Evolutionary conservation across 2,329 filamentous ascomycete species (phyloP).

Genomic region (Calonectria montana): DNA sequence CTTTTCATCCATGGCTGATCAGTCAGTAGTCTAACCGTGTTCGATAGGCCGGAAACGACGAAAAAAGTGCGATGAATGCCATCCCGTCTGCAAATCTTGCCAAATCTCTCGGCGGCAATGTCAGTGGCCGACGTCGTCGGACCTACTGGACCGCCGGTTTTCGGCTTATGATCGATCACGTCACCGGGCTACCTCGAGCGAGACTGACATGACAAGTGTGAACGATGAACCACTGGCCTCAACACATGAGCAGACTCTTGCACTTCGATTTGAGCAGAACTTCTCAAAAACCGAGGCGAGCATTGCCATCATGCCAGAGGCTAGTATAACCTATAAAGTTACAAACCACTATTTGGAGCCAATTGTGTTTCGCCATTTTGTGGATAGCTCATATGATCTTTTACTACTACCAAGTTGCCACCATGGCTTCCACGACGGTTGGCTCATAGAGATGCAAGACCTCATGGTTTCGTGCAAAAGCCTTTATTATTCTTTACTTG

Average conservation of each 20-base stretch:
- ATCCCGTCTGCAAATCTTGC: constrained; percentile 25
- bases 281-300: neutral
- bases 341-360: constrained; percentile 28
- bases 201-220: neutral
- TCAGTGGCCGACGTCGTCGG: constrained; percentile 26
- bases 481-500: constrained; percentile 44
- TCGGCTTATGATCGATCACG: constrained; percentile 20
- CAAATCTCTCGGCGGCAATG: constrained; percentile 12
- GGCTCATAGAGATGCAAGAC: constrained; percentile 44
- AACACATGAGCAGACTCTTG: neutral
- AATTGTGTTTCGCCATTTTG: constrained; percentile 33
- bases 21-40: neutral
- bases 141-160: constrained; percentile 31
- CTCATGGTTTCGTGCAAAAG: constrained; percentile 42
- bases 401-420: constrained; percentile 45
- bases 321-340: constrained; percentile 10
- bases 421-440: constrained; percentile 43
- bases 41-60: constrained; percentile 28
- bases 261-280: neutral
- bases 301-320: constrained; percentile 11
- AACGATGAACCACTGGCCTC: neutral
- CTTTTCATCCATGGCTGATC: no score
- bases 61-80: constrained; percentile 33
- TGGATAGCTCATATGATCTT: constrained; percentile 33
- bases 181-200: neutral